Evolutionary conservation across 306 rosid species (phyloP), one percentile per base, ranked within the genome.

Genomic region (Myrica gale): DNA sequence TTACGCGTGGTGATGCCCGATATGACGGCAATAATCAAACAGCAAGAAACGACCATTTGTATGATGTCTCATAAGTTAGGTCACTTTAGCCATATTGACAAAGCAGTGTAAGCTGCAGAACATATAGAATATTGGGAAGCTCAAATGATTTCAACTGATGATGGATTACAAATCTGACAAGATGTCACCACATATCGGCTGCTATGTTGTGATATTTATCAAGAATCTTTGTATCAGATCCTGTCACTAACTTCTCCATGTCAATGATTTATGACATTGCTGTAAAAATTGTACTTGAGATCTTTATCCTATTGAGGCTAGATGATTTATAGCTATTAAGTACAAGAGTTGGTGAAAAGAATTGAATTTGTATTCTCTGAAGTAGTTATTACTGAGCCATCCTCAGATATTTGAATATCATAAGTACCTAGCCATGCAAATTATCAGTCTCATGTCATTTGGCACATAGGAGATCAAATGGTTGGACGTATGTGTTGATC

Each of bases 91-190:
- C 44, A 42, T 26, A 76, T 69, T 52, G 62, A 72, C 66, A 76
- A 73, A 76, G 74, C 61, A 73, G 60, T 39, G 50, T 65, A 81
- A 78, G 39, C 70, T 65, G 70, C 50, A 42, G 48, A 65, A 42
- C 26, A 26, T 26, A 19, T 16, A 13, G 20, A 65, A 65, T 10
- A 17, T 65, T 65, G 42, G 50, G 26, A 65, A 41, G 12, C 70
- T 65, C 70, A 42, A 43, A 66, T 9, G 26, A 7, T 43, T 66
- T 50, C 23, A 41, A 41, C n/a, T 23, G 69, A 15, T 17, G 50
- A 66, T 41, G 15, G 32, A 66, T 66, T 17, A 42, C 32, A 66
- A 63, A 43, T 66, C 48, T 17, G 50, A 17, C 32, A 66, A 42
- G 32, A 66, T 42, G 70, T 9, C 39, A 19, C 70, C 70, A 42